Conservation (phyloP, 2,329 filamentous ascomycete genomes). For the Sarocladium oryzae region DNA sequence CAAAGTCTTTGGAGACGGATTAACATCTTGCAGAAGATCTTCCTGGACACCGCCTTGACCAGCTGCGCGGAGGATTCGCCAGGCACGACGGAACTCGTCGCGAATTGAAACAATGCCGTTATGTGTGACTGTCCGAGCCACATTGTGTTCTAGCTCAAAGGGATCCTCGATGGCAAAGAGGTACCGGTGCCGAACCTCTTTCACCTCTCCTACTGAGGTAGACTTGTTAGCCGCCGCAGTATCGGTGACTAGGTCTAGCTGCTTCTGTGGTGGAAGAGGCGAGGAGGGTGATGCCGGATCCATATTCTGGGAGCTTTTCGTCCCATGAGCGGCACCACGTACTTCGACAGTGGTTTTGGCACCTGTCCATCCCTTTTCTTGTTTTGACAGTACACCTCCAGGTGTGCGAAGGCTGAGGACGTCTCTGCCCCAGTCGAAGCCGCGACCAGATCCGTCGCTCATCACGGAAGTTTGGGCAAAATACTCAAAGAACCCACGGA, state of each 20-base stretch:
- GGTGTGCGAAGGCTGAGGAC: slow-evolving; percentile 70
- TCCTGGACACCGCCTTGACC: slow-evolving; percentile 37
- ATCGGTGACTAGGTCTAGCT: slow-evolving; percentile 15
- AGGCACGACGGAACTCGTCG: slow-evolving; percentile 77
- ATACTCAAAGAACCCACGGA: slow-evolving; percentile 85
- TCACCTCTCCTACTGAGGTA: slow-evolving; percentile 34
- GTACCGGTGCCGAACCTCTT: slow-evolving; percentile 72
- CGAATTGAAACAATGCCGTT: slow-evolving; percentile 74
- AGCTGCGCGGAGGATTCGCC: slow-evolving; percentile 58
- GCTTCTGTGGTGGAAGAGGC: slow-evolving; percentile 8
- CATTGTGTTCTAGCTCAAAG: slow-evolving; percentile 82
- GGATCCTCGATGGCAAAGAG: slow-evolving; percentile 89
- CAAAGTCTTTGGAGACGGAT: slow-evolving; percentile 20
- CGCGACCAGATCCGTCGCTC: slow-evolving; percentile 41
- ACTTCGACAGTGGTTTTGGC: slow-evolving; percentile 47
- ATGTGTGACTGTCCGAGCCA: slow-evolving; percentile 79
- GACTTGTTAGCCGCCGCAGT: slow-evolving; percentile 7
- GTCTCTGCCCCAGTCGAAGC: slow-evolving; percentile 75
- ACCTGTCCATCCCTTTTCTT: slow-evolving; percentile 79
- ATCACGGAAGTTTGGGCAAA: slow-evolving; percentile 59
- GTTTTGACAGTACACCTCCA: slow-evolving; percentile 66
- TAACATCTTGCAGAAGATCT: slow-evolving; percentile 46
- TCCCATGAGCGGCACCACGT: slow-evolving; percentile 15
- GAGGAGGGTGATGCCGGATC: slow-evolving; percentile 13
- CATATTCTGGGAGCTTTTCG: slow-evolving; percentile 10